Conservation (phyloP, 306 rosid genomes). For the Vigna nakashimae region DNA sequence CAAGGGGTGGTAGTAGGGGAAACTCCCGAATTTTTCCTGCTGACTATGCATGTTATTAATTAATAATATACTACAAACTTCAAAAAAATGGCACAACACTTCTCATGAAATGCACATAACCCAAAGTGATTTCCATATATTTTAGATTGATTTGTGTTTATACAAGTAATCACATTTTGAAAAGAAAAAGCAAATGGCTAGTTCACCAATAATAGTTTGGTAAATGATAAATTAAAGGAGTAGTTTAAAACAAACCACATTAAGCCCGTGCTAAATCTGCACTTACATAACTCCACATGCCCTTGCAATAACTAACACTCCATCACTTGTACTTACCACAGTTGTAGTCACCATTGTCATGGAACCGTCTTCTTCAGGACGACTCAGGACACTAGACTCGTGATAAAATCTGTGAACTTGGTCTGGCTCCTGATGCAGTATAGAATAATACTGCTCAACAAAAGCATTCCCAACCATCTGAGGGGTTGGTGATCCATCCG, state of each 20-base stretch:
- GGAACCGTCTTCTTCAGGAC: constrained; percentile 63
- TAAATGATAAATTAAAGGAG: not conserved
- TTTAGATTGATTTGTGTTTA: too few relatives aligned
- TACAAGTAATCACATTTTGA: not conserved
- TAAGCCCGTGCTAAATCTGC: not conserved
- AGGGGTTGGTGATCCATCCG: constrained; percentile 47
- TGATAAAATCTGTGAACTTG: constrained; percentile 59
- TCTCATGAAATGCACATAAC: not conserved
- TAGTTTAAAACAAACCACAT: not conserved
- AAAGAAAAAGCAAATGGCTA: not conserved
- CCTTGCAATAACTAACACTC: not conserved
- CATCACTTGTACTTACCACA: constrained; percentile 45
- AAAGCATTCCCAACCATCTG: constrained; percentile 68
- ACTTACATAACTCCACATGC: not conserved
- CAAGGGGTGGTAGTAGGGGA: not conserved
- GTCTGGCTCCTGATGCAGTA: constrained; percentile 48
- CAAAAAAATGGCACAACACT: not conserved
- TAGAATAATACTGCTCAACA: constrained; percentile 58
- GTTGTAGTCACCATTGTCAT: constrained; percentile 52
- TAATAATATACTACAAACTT: not conserved
- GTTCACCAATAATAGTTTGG: not conserved
- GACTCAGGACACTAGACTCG: constrained; percentile 59
- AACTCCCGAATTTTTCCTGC: not conserved
- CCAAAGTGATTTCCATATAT: not conserved
- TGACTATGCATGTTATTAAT: not conserved